Evolutionary conservation across 2,329 filamentous ascomycete species (phyloP).

Genomic region (Pezicula neosporulosa): DNA sequence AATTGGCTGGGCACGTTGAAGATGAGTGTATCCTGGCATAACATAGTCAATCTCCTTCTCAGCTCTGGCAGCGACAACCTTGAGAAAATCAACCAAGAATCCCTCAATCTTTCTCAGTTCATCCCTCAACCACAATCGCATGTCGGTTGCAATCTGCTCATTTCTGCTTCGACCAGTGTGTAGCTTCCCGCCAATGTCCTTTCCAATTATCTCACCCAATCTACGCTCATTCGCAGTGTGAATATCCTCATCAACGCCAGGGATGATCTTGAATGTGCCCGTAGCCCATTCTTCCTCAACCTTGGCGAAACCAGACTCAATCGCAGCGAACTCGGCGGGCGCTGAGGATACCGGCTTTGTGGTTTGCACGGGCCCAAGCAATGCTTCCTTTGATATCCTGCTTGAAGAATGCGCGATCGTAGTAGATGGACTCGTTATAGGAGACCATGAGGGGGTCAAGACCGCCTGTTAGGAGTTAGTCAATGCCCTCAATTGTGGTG

Average conservation of each 20-base stretch:
- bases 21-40: constrained; percentile 87
- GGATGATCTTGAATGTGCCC: constrained; percentile 46
- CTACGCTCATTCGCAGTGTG: constrained; percentile 71
- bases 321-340: constrained; percentile 66
- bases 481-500: background rate
- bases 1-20: constrained; percentile 78
- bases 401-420: constrained; percentile 73
- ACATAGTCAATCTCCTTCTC: constrained; percentile 72
- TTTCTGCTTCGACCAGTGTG: constrained; percentile 87
- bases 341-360: constrained; percentile 70
- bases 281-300: constrained; percentile 52
- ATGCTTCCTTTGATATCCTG: constrained; percentile 80
- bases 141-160: constrained; percentile 86
- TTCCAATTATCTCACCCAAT: constrained; percentile 81
- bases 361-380: constrained; percentile 78
- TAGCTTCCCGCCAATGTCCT: constrained; percentile 80
- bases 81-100: constrained; percentile 65
- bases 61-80: constrained; percentile 65
- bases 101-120: constrained; percentile 67
- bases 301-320: constrained; percentile 65
- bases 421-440: constrained; percentile 80
- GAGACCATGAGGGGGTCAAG: constrained; percentile 82
- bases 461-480: constrained; percentile 50
- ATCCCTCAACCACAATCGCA: constrained; percentile 84
- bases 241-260: constrained; percentile 57